Evolutionary conservation across 192 early-diverging fungal genomes (phyloP).

Genomic region (Entrophospora sp.): DNA sequence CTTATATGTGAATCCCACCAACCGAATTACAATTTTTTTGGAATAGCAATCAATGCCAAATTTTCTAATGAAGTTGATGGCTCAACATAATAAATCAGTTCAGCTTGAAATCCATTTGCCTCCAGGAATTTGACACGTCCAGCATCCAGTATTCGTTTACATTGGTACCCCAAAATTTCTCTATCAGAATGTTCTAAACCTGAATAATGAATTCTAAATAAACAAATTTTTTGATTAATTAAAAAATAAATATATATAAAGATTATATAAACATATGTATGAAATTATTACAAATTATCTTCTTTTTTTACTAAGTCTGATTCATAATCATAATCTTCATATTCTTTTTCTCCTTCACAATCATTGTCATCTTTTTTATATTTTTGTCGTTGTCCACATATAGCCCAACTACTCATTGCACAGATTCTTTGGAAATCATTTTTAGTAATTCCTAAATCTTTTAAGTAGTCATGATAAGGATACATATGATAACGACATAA

Average conservation of each 20-base stretch:
- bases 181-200: slow-evolving; percentile 52
- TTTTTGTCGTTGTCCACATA: slow-evolving; percentile 38
- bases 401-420: slow-evolving; percentile 74
- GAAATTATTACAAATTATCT: slow-evolving; percentile 23
- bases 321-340: slow-evolving; percentile 23
- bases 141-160: slow-evolving; percentile 72
- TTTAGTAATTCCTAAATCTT: slow-evolving; percentile 37
- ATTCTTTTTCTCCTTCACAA: slow-evolving; percentile 18
- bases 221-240: background rate
- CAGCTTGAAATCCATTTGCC: slow-evolving; percentile 48
- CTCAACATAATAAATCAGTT: slow-evolving; percentile 70
- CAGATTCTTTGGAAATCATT: slow-evolving; percentile 55
- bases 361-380: slow-evolving; percentile 27
- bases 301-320: slow-evolving; percentile 38
- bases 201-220: slow-evolving; percentile 54
- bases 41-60: slow-evolving; percentile 54
- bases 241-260: background rate
- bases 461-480: slow-evolving; percentile 54
- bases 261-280: background rate
- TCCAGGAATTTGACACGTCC: slow-evolving; percentile 55
- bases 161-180: slow-evolving; percentile 55
- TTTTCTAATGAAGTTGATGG: slow-evolving; percentile 63
- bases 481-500: slow-evolving; percentile 66
- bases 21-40: too few relatives aligned
- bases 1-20: too few relatives aligned